Evolutionary conservation across 441 rosid species (phyloP).

Genomic region (Metrosideros polymorpha): DNA sequence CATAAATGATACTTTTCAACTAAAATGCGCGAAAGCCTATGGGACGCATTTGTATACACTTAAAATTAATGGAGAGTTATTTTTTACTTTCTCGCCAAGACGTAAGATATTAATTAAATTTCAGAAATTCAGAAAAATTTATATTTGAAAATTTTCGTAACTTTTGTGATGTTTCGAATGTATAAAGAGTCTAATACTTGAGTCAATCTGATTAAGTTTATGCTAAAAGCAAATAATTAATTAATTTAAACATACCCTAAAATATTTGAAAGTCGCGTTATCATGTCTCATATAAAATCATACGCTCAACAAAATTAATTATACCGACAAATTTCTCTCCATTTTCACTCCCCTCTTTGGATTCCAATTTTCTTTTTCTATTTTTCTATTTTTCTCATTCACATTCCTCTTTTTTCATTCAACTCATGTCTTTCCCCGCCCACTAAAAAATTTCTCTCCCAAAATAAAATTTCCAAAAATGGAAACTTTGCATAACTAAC

Average conservation of each 20-base stretch:
- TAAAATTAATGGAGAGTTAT: neutral
- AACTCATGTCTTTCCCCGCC: too few relatives aligned
- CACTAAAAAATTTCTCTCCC: neutral
- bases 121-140: too few relatives aligned
- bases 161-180: neutral
- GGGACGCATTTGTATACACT: too few relatives aligned
- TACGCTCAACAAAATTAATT: neutral
- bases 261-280: neutral
- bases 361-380: too few relatives aligned
- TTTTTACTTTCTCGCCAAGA: neutral
- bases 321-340: neutral
- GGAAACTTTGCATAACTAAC: neutral
- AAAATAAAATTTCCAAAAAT: neutral
- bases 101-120: too few relatives aligned
- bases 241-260: neutral
- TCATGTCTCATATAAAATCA: neutral
- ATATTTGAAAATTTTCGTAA: too few relatives aligned
- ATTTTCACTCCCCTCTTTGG: too few relatives aligned
- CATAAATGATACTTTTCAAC: too few relatives aligned
- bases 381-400: too few relatives aligned
- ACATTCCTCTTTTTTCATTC: too few relatives aligned
- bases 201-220: too few relatives aligned
- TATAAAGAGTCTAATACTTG: neutral
- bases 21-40: too few relatives aligned
- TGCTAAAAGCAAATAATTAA: neutral